A percentile compares a stretch with the other conserved stretches of the same genome.
Evolutionary conservation across 352 stramenopile species (phyloP).

Genomic region (Elongisporangium undulatum): DNA sequence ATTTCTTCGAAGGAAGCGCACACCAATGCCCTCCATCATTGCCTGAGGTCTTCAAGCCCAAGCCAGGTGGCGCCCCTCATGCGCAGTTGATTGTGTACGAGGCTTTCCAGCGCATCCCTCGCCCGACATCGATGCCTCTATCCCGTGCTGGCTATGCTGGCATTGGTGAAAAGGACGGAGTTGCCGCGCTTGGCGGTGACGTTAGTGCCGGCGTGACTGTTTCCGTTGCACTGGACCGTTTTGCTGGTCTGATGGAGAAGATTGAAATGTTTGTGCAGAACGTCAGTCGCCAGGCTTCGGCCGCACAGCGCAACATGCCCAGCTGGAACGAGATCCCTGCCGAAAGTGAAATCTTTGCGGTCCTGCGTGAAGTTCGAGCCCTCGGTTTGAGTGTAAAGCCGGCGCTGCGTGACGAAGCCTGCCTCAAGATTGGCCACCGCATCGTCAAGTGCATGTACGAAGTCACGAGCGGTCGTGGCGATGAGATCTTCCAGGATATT

Average conservation of each 20-base stretch:
- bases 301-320: slow-evolving; percentile 71
- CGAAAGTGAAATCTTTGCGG: slow-evolving; percentile 82
- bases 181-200: slow-evolving; percentile 6
- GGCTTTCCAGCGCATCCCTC: slow-evolving; percentile 94
- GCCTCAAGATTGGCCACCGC: slow-evolving; percentile 94
- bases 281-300: slow-evolving; percentile 66
- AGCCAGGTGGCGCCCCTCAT: slow-evolving; percentile 87
- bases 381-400: slow-evolving; percentile 75
- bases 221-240: slow-evolving; percentile 68
- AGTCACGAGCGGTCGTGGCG: slow-evolving; percentile 71
- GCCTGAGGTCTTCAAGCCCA: slow-evolving; percentile 94
- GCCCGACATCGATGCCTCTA: slow-evolving; percentile 87
- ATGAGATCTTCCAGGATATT: slow-evolving; percentile 94
- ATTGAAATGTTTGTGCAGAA: slow-evolving; percentile 89
- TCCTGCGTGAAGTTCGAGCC: slow-evolving; percentile 74
- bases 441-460: slow-evolving; percentile 99
- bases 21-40: slow-evolving; percentile 75
- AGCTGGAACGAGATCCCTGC: slow-evolving; percentile 60
- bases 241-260: slow-evolving; percentile 81
- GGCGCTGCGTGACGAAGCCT: slow-evolving; percentile 83
- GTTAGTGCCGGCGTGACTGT: slow-evolving; percentile 60
- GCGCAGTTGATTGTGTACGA: slow-evolving; percentile 98
- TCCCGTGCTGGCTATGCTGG: slow-evolving; percentile 40
- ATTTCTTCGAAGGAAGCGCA: slow-evolving; percentile 73
- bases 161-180: slow-evolving; percentile 34